These are phyloP conservation scores for Vickermania ingenoplastis DNA, from an alignment of 208 protist species.

Conservation along the genomic window DNA sequence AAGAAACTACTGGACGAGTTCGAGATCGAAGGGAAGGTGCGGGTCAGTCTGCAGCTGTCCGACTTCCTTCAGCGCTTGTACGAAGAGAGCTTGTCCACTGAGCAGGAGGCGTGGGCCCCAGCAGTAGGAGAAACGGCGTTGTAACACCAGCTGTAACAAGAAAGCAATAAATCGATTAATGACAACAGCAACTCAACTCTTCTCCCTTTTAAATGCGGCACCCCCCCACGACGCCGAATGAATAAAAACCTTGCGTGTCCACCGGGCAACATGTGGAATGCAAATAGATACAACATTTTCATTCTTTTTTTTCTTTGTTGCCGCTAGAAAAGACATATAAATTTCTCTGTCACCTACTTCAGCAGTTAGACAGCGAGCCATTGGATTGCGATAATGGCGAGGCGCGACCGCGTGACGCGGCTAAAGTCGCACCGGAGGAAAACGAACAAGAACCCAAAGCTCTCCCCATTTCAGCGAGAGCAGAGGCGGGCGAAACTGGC, in stretches of 20 bases:
- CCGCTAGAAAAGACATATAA: too few relatives aligned
- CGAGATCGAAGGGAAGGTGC: constrained; percentile 42
- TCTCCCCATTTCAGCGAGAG: constrained; percentile 80
- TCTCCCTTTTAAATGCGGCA: too few relatives aligned
- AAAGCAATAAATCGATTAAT: too few relatives aligned
- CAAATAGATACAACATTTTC: too few relatives aligned
- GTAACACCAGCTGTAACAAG: too few relatives aligned
- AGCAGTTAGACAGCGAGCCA: neutral
- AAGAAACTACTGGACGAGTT: constrained; percentile 83
- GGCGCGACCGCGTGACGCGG: constrained; percentile 58
- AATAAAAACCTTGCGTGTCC: too few relatives aligned
- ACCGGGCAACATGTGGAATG: too few relatives aligned
- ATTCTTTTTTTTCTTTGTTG: too few relatives aligned
- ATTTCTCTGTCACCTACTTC: too few relatives aligned
- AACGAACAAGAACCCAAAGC: constrained; percentile 80
- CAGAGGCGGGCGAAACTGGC: constrained; percentile 52
- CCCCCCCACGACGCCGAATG: too few relatives aligned
- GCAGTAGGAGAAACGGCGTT: too few relatives aligned
- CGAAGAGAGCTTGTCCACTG: constrained; percentile 24
- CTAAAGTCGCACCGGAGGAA: constrained; percentile 59
- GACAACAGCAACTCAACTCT: too few relatives aligned
- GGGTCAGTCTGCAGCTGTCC: constrained; percentile 50
- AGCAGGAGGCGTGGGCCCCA: constrained; percentile 16
- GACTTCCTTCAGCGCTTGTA: constrained; percentile 27
- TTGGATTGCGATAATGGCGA: constrained; percentile 33